Evolutionary conservation across 331 rosid genomes (phyloP), one percentile per base, ranked within the genome.

Genomic region (Spiraea crenata): DNA sequence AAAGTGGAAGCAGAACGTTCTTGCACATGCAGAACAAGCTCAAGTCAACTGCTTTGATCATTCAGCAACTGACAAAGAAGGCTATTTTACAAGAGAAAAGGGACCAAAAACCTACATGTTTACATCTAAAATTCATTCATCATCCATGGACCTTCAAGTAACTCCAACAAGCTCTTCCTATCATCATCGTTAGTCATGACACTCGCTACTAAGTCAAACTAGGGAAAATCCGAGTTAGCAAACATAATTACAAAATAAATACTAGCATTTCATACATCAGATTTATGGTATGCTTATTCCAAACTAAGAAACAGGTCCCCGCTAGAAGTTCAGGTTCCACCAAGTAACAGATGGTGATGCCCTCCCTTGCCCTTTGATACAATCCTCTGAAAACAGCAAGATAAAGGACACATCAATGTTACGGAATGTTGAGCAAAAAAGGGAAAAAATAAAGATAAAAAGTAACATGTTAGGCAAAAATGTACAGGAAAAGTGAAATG

Each of bases 341-440:
- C 65, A 42, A 34, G 77, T 66, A 67, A 1, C 82, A 76, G 74
- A 50, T 50, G 54, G 63, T 60, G 78, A 68, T 71, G 75, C 81
- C 68, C 71, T 70, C 64, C 45, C 44, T 35, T 0, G 65, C 62
- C 49, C 64, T 72, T 50, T 13, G 68, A 63, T 69, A 74, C 74
- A 83, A 52, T 69, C 77, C 85, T 86, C 79, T 72, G 56, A 42
- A 38, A 70, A 62, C 70, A 77, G 45, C 52, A 17, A 57, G 16
- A 49, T 41, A 67, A 70, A n/a, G 35, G 64, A 41, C 7, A 15
- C 19, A 57, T 61, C 63, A 45, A 68, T 78, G 34, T 44, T 45
- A 45, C 16, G 17, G 25, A 14, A 69, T 42, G 39, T 64, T 64
- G 19, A 35, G 2, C n/a, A 20, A 25, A 6, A 64, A 44, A 20